These are phyloP conservation scores for Apiotrichum akiyoshidainum DNA, from an alignment of 1,284 basidiomycete species.

Conservation along the genomic window DNA sequence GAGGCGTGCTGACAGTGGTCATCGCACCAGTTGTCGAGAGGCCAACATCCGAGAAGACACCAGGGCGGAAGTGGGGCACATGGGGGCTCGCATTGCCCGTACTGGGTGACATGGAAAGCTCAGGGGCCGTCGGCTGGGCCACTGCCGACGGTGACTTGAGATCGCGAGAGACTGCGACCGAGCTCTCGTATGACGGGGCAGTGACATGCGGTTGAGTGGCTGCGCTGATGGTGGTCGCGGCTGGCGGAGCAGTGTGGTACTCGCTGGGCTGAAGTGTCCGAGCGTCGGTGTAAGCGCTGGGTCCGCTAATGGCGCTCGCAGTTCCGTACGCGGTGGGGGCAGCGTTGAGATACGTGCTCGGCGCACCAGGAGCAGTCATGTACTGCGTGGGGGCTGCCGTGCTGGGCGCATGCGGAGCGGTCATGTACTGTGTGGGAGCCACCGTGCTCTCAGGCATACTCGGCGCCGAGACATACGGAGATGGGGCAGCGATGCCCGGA, in stretches of 20 bases:
- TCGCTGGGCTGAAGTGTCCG: neutral
- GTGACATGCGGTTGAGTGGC: no score
- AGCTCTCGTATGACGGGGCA: no score
- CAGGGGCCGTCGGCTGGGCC: no score
- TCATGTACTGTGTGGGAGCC: neutral
- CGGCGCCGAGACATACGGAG: slow-evolving; percentile 4
- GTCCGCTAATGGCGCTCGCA: neutral
- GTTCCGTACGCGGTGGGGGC: no score
- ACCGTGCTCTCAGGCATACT: neutral
- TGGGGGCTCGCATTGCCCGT: neutral
- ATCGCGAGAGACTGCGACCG: no score
- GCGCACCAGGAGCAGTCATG: no score
- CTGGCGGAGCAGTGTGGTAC: neutral
- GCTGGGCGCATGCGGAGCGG: neutral
- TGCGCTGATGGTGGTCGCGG: no score
- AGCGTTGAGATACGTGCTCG: no score
- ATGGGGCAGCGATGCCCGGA: neutral
- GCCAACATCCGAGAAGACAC: slow-evolving; percentile 1
- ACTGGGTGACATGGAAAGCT: neutral
- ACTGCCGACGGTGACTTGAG: no score
- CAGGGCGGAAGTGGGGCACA: neutral
- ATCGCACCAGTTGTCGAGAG: slow-evolving; percentile 1
- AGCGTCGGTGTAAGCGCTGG: neutral
- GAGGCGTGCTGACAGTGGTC: neutral
- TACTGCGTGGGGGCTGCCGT: neutral